A percentile compares a stretch with the other conserved stretches of the same genome.
Conservation (phyloP, 2,329 filamentous ascomycete species). For the Ceratocystis huliohia region DNA sequence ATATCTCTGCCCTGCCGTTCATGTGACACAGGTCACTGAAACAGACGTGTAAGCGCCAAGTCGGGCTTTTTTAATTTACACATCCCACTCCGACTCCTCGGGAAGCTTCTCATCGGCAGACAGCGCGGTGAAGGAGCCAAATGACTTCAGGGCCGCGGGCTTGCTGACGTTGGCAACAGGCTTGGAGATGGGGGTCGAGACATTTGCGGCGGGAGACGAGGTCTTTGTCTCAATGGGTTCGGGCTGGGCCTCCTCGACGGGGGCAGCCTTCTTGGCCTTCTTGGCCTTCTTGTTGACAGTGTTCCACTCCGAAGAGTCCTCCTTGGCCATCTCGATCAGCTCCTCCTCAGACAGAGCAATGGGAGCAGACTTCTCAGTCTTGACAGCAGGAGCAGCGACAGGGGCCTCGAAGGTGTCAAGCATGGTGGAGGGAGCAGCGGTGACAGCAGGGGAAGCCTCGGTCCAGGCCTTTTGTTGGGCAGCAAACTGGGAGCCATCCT, state of each 20-base stretch:
- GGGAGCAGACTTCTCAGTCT: conserved; percentile 29
- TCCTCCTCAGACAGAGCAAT: conserved; percentile 47
- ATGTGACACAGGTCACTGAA: background rate
- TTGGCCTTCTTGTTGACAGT: conserved; percentile 38
- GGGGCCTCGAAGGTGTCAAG: conserved; percentile 40
- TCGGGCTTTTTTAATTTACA: conserved; percentile 28
- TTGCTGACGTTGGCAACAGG: conserved; percentile 23
- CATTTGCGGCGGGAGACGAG: conserved; percentile 22
- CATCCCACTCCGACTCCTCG: conserved; percentile 40
- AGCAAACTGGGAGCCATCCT: conserved; percentile 58
- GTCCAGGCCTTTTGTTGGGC: conserved; percentile 34
- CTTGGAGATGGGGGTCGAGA: conserved; percentile 25
- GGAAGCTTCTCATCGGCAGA: conserved; percentile 34
- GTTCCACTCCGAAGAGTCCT: conserved; percentile 44
- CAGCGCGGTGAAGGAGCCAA: conserved; percentile 40
- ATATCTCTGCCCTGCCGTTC: background rate
- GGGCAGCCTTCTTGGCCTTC: conserved; percentile 30
- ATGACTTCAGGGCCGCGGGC: conserved; percentile 26
- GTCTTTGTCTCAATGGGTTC: conserved; percentile 22
- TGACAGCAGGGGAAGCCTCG: conserved; percentile 27
- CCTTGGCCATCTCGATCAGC: conserved; percentile 45
- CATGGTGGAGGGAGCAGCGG: conserved; percentile 34
- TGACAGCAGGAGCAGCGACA: conserved; percentile 28
- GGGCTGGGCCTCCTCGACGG: conserved; percentile 20
- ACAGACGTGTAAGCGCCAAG: background rate